These are phyloP conservation scores for Colletotrichum aenigma DNA, from an alignment of 2,329 filamentous ascomycete genomes.

Conservation along the genomic window DNA sequence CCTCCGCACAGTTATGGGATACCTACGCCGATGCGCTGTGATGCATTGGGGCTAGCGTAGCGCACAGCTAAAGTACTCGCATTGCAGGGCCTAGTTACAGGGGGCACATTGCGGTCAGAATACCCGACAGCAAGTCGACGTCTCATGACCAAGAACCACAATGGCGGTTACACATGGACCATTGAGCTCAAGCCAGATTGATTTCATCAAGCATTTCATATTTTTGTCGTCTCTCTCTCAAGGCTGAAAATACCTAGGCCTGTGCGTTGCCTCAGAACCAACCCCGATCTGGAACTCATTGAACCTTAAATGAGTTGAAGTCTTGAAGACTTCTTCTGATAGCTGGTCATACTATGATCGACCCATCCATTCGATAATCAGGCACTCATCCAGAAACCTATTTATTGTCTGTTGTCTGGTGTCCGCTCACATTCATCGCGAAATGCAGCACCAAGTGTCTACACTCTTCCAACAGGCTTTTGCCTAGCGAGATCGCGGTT, in stretches of 20 bases:
- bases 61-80: background rate
- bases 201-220: rapidly evolving
- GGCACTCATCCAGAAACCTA: background rate
- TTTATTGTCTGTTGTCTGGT: background rate
- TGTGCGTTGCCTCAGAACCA: background rate
- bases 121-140: background rate
- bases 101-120: background rate
- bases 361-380: background rate
- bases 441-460: background rate
- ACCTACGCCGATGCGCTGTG: background rate
- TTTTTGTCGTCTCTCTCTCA: background rate
- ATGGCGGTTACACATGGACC: background rate
- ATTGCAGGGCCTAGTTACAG: background rate
- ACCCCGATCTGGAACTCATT: background rate
- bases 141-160: background rate
- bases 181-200: rapidly evolving
- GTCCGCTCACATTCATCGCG: background rate
- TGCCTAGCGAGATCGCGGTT: slow-evolving; percentile 21
- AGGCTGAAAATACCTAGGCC: background rate
- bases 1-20: background rate
- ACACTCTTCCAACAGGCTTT: background rate
- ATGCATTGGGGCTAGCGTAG: background rate
- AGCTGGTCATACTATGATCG: background rate
- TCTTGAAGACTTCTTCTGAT: background rate
- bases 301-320: background rate